Evolutionary conservation across 768 basidiomycete species (phyloP).

Genomic region (Boletus rufocinnamomeus): DNA sequence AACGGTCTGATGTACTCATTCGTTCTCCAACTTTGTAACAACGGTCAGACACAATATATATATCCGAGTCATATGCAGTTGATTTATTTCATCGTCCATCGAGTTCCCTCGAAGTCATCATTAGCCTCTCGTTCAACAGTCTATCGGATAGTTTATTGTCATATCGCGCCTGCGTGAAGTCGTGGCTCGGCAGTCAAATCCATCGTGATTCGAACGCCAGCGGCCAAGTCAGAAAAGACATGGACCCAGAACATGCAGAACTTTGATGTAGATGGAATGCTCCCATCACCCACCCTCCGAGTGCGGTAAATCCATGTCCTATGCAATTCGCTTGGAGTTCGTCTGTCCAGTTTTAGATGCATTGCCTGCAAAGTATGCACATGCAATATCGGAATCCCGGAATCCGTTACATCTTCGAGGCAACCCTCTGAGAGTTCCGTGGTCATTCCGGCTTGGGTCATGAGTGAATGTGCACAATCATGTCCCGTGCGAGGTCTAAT

Average conservation of each 20-base stretch:
- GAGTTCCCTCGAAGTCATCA: not conserved
- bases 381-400: not conserved
- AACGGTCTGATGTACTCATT: conserved; percentile 1
- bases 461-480: not conserved
- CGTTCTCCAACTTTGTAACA: conserved; percentile 16
- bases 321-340: not conserved
- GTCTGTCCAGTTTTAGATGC: not conserved
- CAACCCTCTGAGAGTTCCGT: not conserved
- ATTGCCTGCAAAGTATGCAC: not conserved
- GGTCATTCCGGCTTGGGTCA: not conserved
- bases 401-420: not conserved
- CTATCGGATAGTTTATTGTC: not conserved
- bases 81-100: not conserved
- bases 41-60: conserved; percentile 10
- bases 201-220: not conserved
- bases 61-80: not conserved
- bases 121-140: not conserved
- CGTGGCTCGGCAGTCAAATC: not conserved
- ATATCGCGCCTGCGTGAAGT: not conserved
- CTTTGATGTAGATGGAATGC: too few species aligned
- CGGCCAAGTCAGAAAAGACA: too few species aligned
- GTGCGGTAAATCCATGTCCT: too few species aligned
- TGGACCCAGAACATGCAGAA: too few species aligned
- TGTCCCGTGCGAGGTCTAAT: not conserved
- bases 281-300: too few species aligned